Evolutionary conservation across 495 filamentous ascomycete species (phyloP), one percentile per base, ranked within the genome.

Genomic region (Xylaria scruposa): DNA sequence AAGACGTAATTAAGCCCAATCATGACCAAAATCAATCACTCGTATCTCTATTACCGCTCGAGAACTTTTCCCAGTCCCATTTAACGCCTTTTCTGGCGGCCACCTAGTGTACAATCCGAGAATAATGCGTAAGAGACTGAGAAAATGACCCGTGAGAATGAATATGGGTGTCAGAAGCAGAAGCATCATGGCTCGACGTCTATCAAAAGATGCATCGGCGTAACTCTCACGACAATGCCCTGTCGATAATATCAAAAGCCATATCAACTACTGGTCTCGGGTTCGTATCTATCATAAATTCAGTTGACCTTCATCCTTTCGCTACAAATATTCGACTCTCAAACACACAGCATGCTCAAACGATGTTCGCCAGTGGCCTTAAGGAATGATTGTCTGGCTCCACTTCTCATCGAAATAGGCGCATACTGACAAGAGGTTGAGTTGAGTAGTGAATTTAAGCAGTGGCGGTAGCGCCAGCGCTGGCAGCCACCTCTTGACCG

Each of bases 401-500:
- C 73, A 73, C 61, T 73, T 58, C 53, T 70, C 58, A 56, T 75
- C 62, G 63, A 21, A 60, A 70, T 58, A 68, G 68, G 63, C 51
- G 31, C 56, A 71, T 70, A 70, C 73, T 72, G 47, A 75, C 70
- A 70, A 70, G 8, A 59, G 19, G 44, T 72, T 56, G 59, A 71
- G 29, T 31, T 31, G 29, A 31, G 60, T 70, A 62, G 21, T 56
- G 10, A 15, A 72, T 70, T 72, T 78, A 80, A 68, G 77, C 78
- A 26, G 68, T 66, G 64, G 71, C 58, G 3, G 53, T 58, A 26
- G 29, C 15, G 15, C 31, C 6, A 42, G 68, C 58, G 62, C 71
- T 74, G 46, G 75, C 75, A 72, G 81, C 80, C 42, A 78, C 81
- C 76, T 79, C 79, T 68, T 86, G 81, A 42, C 81, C 82, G 74